Evolutionary conservation across 345 rosid species (phyloP).

Genomic region (Cardamine occulta): DNA sequence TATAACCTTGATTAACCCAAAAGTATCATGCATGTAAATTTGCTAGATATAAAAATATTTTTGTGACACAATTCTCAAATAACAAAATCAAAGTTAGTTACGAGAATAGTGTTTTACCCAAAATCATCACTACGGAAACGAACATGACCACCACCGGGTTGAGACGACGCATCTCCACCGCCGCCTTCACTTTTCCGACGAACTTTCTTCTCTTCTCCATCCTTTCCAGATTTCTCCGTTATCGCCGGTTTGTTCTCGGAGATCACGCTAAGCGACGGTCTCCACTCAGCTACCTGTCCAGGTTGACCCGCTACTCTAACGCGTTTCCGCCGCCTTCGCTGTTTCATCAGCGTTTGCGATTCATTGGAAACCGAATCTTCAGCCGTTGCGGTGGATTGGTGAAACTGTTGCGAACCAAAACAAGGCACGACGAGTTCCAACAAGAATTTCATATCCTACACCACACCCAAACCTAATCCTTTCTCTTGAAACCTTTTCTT

Average conservation of each 20-base stretch:
- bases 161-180: constrained; percentile 26
- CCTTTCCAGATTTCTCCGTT: constrained; percentile 35
- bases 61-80: neutral
- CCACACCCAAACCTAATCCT: constrained; percentile 9
- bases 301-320: constrained; percentile 39
- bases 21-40: neutral
- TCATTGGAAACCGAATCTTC: constrained; percentile 39
- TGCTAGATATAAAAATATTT: neutral
- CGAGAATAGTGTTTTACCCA: constrained; percentile 41
- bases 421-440: constrained; percentile 60
- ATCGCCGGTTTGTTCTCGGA: constrained; percentile 55
- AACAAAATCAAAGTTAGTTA: neutral
- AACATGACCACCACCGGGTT: constrained; percentile 41
- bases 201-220: constrained; percentile 30
- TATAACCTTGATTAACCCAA: neutral
- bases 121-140: constrained; percentile 45
- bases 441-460: constrained; percentile 54
- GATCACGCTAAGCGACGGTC: constrained; percentile 63
- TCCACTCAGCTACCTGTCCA: constrained; percentile 54
- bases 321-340: constrained; percentile 43
- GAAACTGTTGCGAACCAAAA: constrained; percentile 40
- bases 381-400: constrained; percentile 19
- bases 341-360: constrained; percentile 37
- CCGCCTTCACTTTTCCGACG: constrained; percentile 41
- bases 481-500: constrained; percentile 1